These are phyloP conservation scores for Linum tenue DNA, from an alignment of 345 rosid species.

Conservation along the genomic window DNA sequence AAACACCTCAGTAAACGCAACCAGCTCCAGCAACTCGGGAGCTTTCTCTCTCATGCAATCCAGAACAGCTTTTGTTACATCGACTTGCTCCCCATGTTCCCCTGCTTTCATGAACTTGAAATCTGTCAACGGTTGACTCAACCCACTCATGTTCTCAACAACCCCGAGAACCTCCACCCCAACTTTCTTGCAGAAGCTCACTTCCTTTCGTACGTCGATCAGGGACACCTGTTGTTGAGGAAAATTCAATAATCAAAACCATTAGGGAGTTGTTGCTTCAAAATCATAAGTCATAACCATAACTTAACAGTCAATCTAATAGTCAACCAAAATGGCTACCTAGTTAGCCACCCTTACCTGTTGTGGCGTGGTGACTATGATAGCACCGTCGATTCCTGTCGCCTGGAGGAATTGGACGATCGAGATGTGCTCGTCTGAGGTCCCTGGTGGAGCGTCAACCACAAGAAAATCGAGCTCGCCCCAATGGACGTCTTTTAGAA, in stretches of 20 bases:
- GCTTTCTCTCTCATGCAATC: constrained; percentile 52
- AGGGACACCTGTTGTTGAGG: constrained; percentile 45
- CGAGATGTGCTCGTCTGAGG: constrained; percentile 93
- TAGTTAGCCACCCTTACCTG: constrained; percentile 1
- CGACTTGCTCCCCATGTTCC: constrained; percentile 43
- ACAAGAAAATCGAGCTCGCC: constrained; percentile 85
- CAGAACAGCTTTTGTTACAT: constrained; percentile 47
- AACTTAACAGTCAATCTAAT: too few relatives aligned
- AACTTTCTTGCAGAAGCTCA: constrained; percentile 89
- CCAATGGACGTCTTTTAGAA: constrained; percentile 86
- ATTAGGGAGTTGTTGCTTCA: too few relatives aligned
- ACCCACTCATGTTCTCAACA: constrained; percentile 97
- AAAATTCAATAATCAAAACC: too few relatives aligned
- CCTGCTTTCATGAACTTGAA: constrained; percentile 47
- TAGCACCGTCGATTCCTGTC: constrained; percentile 85
- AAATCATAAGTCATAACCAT: too few relatives aligned
- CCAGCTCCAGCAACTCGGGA: constrained; percentile 54
- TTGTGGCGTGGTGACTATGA: constrained; percentile 86
- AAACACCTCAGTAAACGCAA: constrained; percentile 64
- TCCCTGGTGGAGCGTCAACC: constrained; percentile 95
- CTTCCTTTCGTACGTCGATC: constrained; percentile 89
- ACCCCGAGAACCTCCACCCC: constrained; percentile 81
- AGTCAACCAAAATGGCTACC: too few relatives aligned
- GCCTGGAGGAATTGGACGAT: constrained; percentile 82
- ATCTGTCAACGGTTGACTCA: constrained; percentile 62